Evolutionary conservation across 805 yeast genomes (phyloP), one percentile per base, ranked within the genome.

Genomic region (Yamadazyma sp.): DNA sequence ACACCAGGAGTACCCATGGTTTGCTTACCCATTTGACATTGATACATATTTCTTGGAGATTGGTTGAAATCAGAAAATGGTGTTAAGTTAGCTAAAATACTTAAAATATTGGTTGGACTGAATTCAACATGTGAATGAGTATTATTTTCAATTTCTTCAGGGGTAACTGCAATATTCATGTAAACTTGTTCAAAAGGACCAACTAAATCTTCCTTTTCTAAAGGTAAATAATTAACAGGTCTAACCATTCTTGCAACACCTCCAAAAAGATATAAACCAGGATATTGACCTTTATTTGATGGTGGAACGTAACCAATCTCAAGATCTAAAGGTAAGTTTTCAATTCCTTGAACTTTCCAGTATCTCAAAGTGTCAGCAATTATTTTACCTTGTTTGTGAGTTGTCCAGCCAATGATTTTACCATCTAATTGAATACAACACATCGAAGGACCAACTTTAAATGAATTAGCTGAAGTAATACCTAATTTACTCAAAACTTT

Each of bases 1-100:
- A 93, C 96, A 67, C 98, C 98, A 7, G 98, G 98, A 4, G 98
- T 93, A 65, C 98, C 98, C 98, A 93, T 93, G 14, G 98, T 91
- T 71, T 93, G 98, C 69, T 93, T 93, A 78, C 97, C 98, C 98
- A 93, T 93, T 75, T 93, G 98, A 69, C 98, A 93, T 70, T 93
- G 98, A 62, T 93, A 93, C 98, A 93, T 93, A 62, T 93, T 93
- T 79, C 98, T 85, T 55, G 98, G 98, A 18, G 97, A 89, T 71
- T 93, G 98, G 65, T 93, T 93, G 71, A 93, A 93, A 62, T 93
- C 98, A 1, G 98, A 89, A 60, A 87, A 93, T 48, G 98, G 98
- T 1, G 98, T 93, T 70, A 93, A 74, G 65, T 93, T 93, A 45
- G 98, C 98, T 60, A 93, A 73, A 48, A 93, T 91, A 15, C 97